Percentiles rank a stretch among this genome's conserved stretches.
phyloP scores from a whole-genome alignment of 2,329 filamentous ascomycete genomes.

The Pezicula rhizophila region DNA sequence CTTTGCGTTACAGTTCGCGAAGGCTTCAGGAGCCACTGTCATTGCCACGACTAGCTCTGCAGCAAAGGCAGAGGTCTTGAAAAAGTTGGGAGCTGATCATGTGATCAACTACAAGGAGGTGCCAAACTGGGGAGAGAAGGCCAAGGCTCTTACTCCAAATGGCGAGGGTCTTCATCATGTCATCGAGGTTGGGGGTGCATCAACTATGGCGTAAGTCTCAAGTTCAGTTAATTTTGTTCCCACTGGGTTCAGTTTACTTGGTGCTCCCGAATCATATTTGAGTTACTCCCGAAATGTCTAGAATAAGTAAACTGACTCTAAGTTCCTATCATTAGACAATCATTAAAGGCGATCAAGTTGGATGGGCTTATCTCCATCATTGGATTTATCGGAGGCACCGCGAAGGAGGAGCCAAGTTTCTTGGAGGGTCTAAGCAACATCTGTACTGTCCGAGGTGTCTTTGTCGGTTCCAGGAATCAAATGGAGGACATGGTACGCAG shows the following conservation, averaged over 20 bases:
- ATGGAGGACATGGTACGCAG: conserved; percentile 41
- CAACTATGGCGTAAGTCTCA: conserved; percentile 24
- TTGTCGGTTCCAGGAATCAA: conserved; percentile 39
- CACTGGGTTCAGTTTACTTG: too few relatives aligned
- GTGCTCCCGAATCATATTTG: too few relatives aligned
- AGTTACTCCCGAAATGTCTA: too few relatives aligned
- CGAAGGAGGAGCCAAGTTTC: conserved; percentile 22
- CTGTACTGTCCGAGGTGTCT: conserved; percentile 39
- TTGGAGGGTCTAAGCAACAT: conserved; percentile 26
- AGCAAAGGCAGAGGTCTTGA: conserved; percentile 30
- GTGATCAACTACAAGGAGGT: conserved; percentile 38
- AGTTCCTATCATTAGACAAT: conserved; percentile 21
- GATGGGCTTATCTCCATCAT: conserved; percentile 36
- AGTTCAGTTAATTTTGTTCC: too few relatives aligned
- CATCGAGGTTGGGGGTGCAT: conserved; percentile 37
- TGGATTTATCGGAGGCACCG: conserved; percentile 28
- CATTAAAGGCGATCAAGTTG: conserved; percentile 31
- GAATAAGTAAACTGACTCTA: too few relatives aligned
- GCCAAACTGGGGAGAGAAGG: conserved; percentile 33
- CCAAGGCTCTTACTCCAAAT: conserved; percentile 29
- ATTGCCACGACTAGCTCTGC: conserved; percentile 36
- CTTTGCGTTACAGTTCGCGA: conserved; percentile 34
- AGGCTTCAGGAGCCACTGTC: conserved; percentile 33
- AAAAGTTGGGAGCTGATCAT: conserved; percentile 35
- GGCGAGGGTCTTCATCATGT: conserved; percentile 35